These are phyloP conservation scores for Ogataea degrootiae DNA, from an alignment of 805 yeast genomes.

Conservation along the genomic window DNA sequence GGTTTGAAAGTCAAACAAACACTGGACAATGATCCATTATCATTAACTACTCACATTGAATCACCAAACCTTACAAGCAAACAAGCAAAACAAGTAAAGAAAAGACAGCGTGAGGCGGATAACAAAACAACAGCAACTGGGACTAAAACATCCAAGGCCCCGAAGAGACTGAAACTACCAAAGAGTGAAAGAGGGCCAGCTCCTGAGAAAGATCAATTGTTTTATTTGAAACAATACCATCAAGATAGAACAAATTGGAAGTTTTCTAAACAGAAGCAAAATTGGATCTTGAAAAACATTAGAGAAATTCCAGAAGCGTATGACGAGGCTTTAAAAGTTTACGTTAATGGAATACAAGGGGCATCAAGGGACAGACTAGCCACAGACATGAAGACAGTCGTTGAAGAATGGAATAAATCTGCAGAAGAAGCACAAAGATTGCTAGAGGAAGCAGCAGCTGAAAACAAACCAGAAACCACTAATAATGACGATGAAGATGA, in stretches of 20 bases:
- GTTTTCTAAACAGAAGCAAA: slow-evolving; percentile 81
- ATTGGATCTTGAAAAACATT: slow-evolving; percentile 72
- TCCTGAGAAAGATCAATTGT: slow-evolving; percentile 72
- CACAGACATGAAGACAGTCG: slow-evolving; percentile 41
- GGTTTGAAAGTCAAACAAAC: slow-evolving; percentile 60
- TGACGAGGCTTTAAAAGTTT: slow-evolving; percentile 43
- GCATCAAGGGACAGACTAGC: slow-evolving; percentile 58
- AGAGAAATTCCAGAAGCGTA: slow-evolving; percentile 48
- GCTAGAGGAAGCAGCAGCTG: slow-evolving; percentile 28
- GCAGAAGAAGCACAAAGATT: slow-evolving; percentile 38
- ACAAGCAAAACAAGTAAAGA: slow-evolving; percentile 38
- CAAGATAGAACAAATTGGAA: slow-evolving; percentile 66
- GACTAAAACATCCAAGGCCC: slow-evolving; percentile 42
- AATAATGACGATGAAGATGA: not conserved
- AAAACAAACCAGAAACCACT: slow-evolving; percentile 18
- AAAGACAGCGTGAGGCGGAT: slow-evolving; percentile 23
- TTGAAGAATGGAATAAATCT: slow-evolving; percentile 53
- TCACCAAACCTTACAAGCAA: slow-evolving; percentile 37
- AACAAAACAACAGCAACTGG: slow-evolving; percentile 18
- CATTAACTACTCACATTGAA: slow-evolving; percentile 40
- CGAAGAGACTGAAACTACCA: slow-evolving; percentile 67
- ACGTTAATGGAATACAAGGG: slow-evolving; percentile 63
- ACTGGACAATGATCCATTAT: slow-evolving; percentile 40
- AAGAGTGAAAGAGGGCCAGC: slow-evolving; percentile 64
- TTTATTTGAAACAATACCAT: slow-evolving; percentile 54